phyloP scores from a whole-genome alignment of 306 rosid genomes.

The Aeschynomene evenia region DNA sequence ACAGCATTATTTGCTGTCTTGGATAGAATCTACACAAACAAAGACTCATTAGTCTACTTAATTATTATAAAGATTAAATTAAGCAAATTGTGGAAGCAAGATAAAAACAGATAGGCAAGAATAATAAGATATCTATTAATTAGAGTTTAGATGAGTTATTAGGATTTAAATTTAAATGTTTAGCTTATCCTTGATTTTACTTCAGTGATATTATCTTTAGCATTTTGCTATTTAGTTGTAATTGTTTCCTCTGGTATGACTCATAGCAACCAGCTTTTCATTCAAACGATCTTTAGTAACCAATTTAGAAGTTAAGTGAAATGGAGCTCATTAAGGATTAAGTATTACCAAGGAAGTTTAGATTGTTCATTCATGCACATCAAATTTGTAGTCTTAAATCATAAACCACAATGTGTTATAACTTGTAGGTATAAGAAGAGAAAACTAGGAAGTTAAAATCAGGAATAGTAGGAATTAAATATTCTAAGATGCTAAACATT shows the following conservation, averaged over 20 bases:
- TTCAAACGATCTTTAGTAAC: no score
- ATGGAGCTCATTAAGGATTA: not conserved
- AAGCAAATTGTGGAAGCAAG: not conserved
- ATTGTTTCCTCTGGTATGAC: no score
- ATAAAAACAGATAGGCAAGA: not conserved
- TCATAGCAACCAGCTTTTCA: no score
- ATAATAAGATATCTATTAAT: no score
- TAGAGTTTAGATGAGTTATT: no score
- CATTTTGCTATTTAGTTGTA: no score
- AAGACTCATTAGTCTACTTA: not conserved
- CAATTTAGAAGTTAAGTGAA: no score
- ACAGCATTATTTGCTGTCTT: constrained; percentile 83
- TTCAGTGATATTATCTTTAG: no score
- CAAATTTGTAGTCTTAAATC: not conserved
- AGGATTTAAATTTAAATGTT: no score
- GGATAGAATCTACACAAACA: constrained; percentile 62
- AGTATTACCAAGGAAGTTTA: not conserved
- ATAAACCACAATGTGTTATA: not conserved
- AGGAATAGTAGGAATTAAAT: not conserved
- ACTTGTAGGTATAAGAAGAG: not conserved
- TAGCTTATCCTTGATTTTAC: no score
- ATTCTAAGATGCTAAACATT: not conserved
- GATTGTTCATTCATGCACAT: not conserved
- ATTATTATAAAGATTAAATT: constrained; percentile 1
- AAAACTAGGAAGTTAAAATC: not conserved